phyloP scores from a whole-genome alignment of 805 yeast species.

The Starmera dryadoides region DNA sequence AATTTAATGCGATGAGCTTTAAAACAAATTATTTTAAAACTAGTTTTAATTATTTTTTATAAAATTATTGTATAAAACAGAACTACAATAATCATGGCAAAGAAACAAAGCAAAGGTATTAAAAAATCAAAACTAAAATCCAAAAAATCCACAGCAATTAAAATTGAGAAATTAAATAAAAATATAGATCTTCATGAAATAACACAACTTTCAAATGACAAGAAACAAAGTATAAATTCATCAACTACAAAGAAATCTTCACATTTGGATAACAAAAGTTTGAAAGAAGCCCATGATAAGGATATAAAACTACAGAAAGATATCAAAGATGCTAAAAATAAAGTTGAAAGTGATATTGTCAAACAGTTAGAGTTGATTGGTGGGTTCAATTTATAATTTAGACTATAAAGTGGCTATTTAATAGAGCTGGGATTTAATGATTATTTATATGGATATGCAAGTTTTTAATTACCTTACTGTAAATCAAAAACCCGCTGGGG shows the following conservation, averaged over 20 bases:
- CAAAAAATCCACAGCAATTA: background rate
- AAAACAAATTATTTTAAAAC: too few relatives aligned
- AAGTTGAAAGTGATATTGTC: conserved; percentile 18
- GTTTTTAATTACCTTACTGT: too few relatives aligned
- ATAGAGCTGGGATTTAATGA: background rate
- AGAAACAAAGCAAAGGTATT: too few relatives aligned
- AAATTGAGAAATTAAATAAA: background rate
- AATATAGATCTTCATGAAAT: conserved; percentile 1
- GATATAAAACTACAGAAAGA: conserved; percentile 17
- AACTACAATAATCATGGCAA: too few relatives aligned
- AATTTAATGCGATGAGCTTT: background rate
- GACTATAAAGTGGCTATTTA: background rate
- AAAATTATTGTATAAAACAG: too few relatives aligned
- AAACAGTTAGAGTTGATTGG: conserved; percentile 21
- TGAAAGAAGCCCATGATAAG: conserved; percentile 18
- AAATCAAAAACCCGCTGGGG: too few relatives aligned
- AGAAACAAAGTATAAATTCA: background rate
- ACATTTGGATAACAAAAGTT: conserved; percentile 8
- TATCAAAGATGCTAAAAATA: conserved; percentile 12
- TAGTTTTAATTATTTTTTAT: too few relatives aligned
- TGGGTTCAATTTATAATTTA: background rate
- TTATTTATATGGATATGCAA: background rate
- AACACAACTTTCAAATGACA: background rate
- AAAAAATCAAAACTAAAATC: background rate
- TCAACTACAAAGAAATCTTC: background rate